Conservation (phyloP, 768 basidiomycete species). For the Psilocybe subaeruginosa region DNA sequence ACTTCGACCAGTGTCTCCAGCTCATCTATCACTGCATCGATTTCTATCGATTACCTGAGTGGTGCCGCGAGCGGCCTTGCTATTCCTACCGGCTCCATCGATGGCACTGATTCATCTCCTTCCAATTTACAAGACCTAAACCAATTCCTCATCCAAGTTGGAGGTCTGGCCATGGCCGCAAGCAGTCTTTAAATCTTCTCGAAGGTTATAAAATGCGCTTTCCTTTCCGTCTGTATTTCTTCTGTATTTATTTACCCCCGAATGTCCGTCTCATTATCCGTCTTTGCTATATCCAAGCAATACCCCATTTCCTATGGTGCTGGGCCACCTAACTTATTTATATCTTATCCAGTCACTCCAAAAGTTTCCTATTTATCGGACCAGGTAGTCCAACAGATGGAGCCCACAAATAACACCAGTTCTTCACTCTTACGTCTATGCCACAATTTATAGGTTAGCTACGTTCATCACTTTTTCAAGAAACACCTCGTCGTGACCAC, state of each 20-base stretch:
- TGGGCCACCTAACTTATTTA: no score
- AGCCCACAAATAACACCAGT: no score
- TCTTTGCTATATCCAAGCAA: no score
- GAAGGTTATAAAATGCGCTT: neutral
- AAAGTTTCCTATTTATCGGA: no score
- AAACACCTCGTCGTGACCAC: no score
- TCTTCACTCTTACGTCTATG: no score
- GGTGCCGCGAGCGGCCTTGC: constrained; percentile 34
- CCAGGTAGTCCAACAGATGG: no score
- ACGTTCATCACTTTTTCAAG: no score
- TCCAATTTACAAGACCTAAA: constrained; percentile 31
- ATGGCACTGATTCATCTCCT: neutral
- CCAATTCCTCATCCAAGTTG: constrained; percentile 36
- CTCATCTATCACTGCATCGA: constrained; percentile 19
- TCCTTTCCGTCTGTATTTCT: neutral
- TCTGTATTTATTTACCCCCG: neutral
- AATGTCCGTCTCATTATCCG: neutral
- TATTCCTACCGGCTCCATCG: constrained; percentile 31
- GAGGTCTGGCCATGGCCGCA: constrained; percentile 31
- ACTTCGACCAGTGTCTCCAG: constrained; percentile 29
- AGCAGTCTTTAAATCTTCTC: constrained; percentile 14
- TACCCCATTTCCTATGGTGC: no score
- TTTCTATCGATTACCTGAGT: constrained; percentile 18
- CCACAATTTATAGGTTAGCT: no score
- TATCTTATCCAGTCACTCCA: no score